Evolutionary conservation across 2,329 filamentous ascomycete genomes (phyloP).

Genomic region (Diaporthe helianthi): DNA sequence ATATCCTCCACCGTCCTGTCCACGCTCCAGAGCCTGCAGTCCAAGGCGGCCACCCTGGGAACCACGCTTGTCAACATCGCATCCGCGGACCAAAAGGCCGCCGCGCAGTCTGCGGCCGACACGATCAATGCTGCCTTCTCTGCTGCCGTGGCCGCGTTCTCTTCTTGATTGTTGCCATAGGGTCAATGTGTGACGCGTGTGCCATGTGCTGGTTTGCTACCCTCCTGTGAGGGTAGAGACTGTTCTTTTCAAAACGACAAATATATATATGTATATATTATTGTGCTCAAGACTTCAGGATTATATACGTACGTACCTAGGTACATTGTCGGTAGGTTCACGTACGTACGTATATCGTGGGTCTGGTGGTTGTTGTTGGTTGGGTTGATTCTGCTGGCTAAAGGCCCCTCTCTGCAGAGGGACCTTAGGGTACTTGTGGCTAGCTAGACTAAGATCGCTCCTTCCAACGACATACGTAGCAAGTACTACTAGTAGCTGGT

Average conservation of each 20-base stretch:
- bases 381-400: too few species aligned
- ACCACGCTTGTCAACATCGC: constrained; percentile 26
- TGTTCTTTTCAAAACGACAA: neutral
- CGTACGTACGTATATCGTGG: too few species aligned
- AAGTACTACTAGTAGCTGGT: constrained; percentile 6
- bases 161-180: constrained; percentile 19
- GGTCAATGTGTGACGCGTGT: neutral
- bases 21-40: constrained; percentile 31
- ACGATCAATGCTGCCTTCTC: constrained; percentile 28
- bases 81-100: constrained; percentile 27
- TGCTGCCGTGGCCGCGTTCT: constrained; percentile 28
- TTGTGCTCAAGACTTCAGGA: constrained; percentile 12
- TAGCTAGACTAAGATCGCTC: too few species aligned
- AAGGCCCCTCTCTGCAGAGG: too few species aligned
- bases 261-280: neutral
- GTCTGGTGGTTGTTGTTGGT: too few species aligned
- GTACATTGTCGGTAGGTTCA: too few species aligned
- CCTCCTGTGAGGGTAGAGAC: neutral
- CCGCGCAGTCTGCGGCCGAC: constrained; percentile 8
- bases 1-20: constrained; percentile 25
- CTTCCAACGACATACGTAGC: too few species aligned
- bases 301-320: constrained; percentile 7
- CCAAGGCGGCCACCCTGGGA: constrained; percentile 28
- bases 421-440: too few species aligned
- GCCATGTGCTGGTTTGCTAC: neutral